Evolutionary conservation across 2,329 filamentous ascomycete species (phyloP).

Genomic region (Ceratocystis ficicola): DNA sequence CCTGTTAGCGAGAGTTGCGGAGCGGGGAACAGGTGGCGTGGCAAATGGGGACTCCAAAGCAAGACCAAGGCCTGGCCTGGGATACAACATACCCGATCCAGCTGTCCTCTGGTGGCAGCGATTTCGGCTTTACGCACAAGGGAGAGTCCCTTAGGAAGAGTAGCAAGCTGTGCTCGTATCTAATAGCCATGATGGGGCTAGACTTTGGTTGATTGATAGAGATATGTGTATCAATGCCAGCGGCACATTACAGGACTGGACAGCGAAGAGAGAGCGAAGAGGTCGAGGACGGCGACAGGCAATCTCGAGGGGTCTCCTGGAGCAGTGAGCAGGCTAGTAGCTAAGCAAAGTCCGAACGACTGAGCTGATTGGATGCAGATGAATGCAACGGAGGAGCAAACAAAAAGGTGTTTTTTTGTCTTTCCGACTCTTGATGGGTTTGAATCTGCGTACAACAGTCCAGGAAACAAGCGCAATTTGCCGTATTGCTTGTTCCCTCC

Average conservation of each 20-base stretch:
- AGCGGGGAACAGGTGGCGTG: background rate
- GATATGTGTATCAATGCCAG: background rate
- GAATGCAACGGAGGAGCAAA: background rate
- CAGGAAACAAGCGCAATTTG: background rate
- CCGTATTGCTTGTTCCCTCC: background rate
- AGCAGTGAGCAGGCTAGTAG: background rate
- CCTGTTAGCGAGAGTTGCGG: slow-evolving; percentile 1
- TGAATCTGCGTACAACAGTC: background rate
- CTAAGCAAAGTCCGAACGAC: background rate
- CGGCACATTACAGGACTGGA: background rate
- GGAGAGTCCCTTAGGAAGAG: slow-evolving; percentile 68
- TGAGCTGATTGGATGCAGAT: background rate
- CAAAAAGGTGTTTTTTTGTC: background rate
- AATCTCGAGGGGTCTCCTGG: background rate
- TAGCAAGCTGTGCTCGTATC: slow-evolving; percentile 68
- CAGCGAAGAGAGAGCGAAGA: background rate
- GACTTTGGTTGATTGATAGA: background rate
- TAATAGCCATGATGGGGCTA: slow-evolving; percentile 27
- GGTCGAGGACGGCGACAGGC: background rate
- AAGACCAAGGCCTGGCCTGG: too few relatives aligned
- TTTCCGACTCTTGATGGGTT: background rate
- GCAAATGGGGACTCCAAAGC: background rate
- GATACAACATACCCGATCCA: slow-evolving; percentile 76
- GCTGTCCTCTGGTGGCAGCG: slow-evolving; percentile 73
- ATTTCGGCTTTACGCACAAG: slow-evolving; percentile 66